These are phyloP conservation scores for Fusarium anthophilum DNA, from an alignment of 2,329 filamentous ascomycete species.

Conservation along the genomic window DNA sequence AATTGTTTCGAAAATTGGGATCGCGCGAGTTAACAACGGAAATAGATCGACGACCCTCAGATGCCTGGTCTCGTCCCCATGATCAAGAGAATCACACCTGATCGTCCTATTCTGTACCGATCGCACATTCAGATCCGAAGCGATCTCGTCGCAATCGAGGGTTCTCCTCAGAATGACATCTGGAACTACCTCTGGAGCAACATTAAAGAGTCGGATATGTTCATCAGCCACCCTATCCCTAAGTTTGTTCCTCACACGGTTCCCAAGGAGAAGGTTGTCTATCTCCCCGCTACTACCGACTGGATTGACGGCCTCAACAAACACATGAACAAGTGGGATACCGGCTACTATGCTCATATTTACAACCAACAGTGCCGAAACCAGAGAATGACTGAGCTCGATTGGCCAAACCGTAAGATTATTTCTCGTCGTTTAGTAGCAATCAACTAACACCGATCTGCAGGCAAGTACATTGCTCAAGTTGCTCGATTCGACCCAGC, in stretches of 20 bases:
- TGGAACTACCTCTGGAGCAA: conserved; percentile 81
- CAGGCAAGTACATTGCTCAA: conserved; percentile 78
- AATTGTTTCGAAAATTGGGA: not conserved
- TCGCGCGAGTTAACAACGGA: not conserved
- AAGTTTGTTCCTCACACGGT: conserved; percentile 78
- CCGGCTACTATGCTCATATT: conserved; percentile 77
- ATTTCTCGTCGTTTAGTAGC: not conserved
- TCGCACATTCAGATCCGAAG: conserved; percentile 85
- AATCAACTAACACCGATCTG: conserved; percentile 22
- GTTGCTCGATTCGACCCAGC: conserved; percentile 85
- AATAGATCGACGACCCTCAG: conserved; percentile 80
- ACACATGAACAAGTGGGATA: conserved; percentile 73
- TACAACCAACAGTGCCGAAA: conserved; percentile 72
- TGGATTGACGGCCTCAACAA: conserved; percentile 89
- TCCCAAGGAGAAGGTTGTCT: conserved; percentile 72
- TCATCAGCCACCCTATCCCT: conserved; percentile 83
- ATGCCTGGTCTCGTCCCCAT: conserved; percentile 83
- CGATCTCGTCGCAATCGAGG: conserved; percentile 71
- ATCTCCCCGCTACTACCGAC: conserved; percentile 83
- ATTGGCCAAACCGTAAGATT: conserved; percentile 61
- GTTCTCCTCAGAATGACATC: conserved; percentile 74
- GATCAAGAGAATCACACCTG: conserved; percentile 74
- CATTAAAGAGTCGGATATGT: conserved; percentile 77
- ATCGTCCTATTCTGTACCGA: conserved; percentile 81
- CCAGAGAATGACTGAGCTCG: conserved; percentile 63